Evolutionary conservation across 441 rosid genomes (phyloP).

Genomic region (Adansonia grandidieri): DNA sequence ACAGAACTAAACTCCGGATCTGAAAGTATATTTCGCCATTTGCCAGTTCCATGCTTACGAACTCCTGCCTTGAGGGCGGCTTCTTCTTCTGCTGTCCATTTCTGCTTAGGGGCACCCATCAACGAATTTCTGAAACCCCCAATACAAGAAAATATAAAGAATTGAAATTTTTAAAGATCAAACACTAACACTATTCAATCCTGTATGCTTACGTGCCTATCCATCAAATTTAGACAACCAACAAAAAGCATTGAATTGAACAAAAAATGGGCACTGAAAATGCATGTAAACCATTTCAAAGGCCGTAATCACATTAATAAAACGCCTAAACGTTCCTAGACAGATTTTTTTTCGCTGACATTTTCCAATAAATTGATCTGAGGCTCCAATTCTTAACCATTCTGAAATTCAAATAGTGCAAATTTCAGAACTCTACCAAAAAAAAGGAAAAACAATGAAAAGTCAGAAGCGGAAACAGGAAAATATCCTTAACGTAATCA

Average conservation of each 20-base stretch:
- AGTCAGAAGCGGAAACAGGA: not conserved
- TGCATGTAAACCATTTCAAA: not conserved
- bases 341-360: not conserved
- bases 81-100: slow-evolving; percentile 82
- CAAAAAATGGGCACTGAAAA: not conserved
- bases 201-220: not conserved
- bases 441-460: not conserved
- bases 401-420: not conserved
- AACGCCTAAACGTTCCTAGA: not conserved
- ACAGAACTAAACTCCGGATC: slow-evolving; percentile 54
- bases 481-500: slow-evolving; percentile 7
- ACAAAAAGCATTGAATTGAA: slow-evolving; percentile 13
- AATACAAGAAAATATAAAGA: not conserved
- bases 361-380: not conserved
- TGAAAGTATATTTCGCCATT: slow-evolving; percentile 72
- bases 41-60: slow-evolving; percentile 59
- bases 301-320: not conserved
- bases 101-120: slow-evolving; percentile 83
- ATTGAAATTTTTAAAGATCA: not conserved
- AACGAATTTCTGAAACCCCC: slow-evolving; percentile 32
- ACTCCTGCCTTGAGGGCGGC: slow-evolving; percentile 76
- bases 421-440: not conserved
- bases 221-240: not conserved
- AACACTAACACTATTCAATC: not conserved
- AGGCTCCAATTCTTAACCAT: slow-evolving; percentile 7